A percentile compares a stretch with the other conserved stretches of the same genome.
Evolutionary conservation across 306 rosid species (phyloP).

Genomic region (Aeschynomene evenia): DNA sequence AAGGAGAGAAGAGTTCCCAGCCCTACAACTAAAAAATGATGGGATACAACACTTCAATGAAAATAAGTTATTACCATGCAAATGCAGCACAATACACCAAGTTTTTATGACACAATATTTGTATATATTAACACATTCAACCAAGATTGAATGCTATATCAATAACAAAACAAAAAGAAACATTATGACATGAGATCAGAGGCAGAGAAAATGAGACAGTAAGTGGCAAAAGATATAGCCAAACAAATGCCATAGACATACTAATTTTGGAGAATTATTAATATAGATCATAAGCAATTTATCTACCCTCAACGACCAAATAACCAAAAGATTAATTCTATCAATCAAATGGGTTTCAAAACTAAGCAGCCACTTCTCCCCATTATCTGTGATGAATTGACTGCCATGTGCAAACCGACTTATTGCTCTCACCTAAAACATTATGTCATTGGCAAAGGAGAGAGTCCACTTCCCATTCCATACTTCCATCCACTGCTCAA

Average conservation of each 20-base stretch:
- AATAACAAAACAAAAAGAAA: neutral
- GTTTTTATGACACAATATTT: conserved; percentile 10
- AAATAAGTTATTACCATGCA: conserved; percentile 12
- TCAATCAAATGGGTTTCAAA: neutral
- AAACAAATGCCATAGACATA: neutral
- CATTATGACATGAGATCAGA: neutral
- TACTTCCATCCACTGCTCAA: neutral
- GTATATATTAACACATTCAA: conserved; percentile 20
- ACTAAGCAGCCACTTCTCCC: neutral
- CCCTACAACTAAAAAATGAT: conserved; percentile 27
- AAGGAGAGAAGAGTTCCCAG: conserved; percentile 1
- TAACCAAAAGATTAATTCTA: neutral
- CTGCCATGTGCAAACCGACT: neutral
- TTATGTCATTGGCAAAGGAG: neutral
- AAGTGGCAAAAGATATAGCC: neutral
- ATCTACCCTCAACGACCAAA: neutral
- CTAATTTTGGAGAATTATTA: neutral
- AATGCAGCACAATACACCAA: conserved; percentile 13
- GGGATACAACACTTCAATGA: conserved; percentile 16
- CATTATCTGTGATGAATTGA: neutral
- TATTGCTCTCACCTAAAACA: neutral
- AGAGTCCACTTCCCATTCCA: neutral
- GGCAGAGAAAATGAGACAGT: conserved; percentile 4
- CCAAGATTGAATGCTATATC: neutral
- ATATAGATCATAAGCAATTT: neutral